These are phyloP conservation scores for Nicotiana otophora DNA, from an alignment of 257 asterid genomes.

Conservation along the genomic window DNA sequence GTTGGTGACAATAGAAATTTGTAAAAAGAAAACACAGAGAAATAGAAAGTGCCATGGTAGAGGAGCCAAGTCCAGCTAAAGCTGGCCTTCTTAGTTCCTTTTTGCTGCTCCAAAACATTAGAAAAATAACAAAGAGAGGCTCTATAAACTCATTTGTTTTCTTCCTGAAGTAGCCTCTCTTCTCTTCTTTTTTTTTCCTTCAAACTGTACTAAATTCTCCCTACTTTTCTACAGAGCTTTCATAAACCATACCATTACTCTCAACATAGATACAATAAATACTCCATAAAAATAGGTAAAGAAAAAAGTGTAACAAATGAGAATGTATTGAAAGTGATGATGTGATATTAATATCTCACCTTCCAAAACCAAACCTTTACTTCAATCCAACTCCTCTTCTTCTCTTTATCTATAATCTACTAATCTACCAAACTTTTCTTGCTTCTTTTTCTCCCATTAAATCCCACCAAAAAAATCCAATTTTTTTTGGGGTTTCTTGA, in stretches of 20 bases:
- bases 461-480: constrained; percentile 4
- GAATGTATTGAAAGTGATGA: constrained; percentile 20
- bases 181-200: neutral
- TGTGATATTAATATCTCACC: constrained; percentile 55
- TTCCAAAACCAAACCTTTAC: constrained; percentile 45
- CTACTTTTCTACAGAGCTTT: neutral
- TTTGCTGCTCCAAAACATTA: too few relatives aligned
- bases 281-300: neutral
- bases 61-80: constrained; percentile 12
- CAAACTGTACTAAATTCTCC: neutral
- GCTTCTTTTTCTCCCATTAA: constrained; percentile 13
- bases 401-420: constrained; percentile 18
- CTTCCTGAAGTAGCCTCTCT: neutral
- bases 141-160: neutral
- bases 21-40: neutral
- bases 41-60: neutral
- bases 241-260: neutral
- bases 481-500: constrained; percentile 12
- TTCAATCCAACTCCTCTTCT: constrained; percentile 47
- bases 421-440: constrained; percentile 23
- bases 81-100: neutral
- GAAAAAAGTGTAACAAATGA: neutral
- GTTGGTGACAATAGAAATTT: too few relatives aligned
- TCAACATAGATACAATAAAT: neutral
- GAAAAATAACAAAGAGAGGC: neutral